These are phyloP conservation scores for Aspergillus glaucus DNA, from an alignment of 2,329 filamentous ascomycete species.

Conservation along the genomic window DNA sequence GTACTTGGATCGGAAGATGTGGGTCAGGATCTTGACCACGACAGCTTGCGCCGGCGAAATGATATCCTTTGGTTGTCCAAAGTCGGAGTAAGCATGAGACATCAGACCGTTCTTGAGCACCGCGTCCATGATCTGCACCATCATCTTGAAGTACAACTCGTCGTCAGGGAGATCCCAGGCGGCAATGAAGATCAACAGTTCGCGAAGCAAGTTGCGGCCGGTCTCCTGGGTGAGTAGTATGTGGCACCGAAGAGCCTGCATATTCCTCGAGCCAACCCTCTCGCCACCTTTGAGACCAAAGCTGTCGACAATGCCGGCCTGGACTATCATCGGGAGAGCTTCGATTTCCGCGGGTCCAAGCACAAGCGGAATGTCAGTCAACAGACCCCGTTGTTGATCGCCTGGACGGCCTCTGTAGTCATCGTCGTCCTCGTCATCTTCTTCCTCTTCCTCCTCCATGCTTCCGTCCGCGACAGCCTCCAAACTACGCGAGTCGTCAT, in stretches of 20 bases:
- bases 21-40: constrained; percentile 81
- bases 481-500: constrained; percentile 38
- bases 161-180: constrained; percentile 95
- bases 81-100: constrained; percentile 85
- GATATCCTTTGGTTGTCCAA: constrained; percentile 89
- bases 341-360: constrained; percentile 93
- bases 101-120: constrained; percentile 84
- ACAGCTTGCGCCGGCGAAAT: constrained; percentile 93
- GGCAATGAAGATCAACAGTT: constrained; percentile 91
- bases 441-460: constrained; percentile 48
- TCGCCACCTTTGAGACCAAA: constrained; percentile 62
- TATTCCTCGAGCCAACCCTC: constrained; percentile 58
- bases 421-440: constrained; percentile 49
- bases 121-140: constrained; percentile 89
- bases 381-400: constrained; percentile 61
- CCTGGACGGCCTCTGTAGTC: constrained; percentile 47
- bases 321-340: constrained; percentile 93
- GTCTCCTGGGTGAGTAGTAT: constrained; percentile 85
- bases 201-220: constrained; percentile 79
- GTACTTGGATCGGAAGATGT: constrained; percentile 69
- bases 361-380: constrained; percentile 92
- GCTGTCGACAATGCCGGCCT: constrained; percentile 85
- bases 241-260: constrained; percentile 84
- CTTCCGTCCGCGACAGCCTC: constrained; percentile 40
- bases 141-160: constrained; percentile 92